These are phyloP conservation scores for Xerophyta viscosa DNA, from an alignment of 106 monocot species.

Conservation along the genomic window DNA sequence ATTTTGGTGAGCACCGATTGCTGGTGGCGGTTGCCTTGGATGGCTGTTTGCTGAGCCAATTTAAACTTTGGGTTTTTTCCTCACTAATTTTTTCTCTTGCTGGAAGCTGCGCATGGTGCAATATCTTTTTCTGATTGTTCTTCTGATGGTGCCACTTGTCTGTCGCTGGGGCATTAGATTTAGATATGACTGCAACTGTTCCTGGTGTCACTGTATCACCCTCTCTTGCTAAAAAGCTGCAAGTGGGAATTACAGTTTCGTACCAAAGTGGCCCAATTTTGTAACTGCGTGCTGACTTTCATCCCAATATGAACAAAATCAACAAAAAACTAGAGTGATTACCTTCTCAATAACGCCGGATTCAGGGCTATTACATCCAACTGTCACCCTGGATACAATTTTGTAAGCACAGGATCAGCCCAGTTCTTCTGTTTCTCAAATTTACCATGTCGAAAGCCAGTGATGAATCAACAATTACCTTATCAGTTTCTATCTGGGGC, in stretches of 20 bases:
- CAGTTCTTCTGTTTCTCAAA: too few species aligned
- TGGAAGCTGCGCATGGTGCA: conserved; percentile 17
- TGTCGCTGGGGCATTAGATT: conserved; percentile 57
- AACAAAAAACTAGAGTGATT: background rate
- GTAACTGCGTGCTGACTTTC: background rate
- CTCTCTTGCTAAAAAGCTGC: conserved; percentile 79
- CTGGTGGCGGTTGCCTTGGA: conserved; percentile 49
- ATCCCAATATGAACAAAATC: too few species aligned
- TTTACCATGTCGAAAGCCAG: too few species aligned
- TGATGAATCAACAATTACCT: conserved; percentile 49
- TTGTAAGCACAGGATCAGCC: too few species aligned
- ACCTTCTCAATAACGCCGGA: conserved; percentile 87
- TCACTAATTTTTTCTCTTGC: conserved; percentile 14
- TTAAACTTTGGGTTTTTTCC: conserved; percentile 31
- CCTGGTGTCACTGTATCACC: conserved; percentile 98
- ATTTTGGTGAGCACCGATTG: conserved; percentile 29
- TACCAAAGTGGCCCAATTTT: background rate
- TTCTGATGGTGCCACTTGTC: conserved; percentile 86
- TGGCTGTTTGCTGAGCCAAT: conserved; percentile 28
- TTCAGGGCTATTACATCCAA: conserved; percentile 86
- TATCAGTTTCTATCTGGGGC: conserved; percentile 97
- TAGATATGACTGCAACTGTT: conserved; percentile 89
- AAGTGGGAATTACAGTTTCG: too few species aligned
- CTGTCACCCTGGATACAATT: too few species aligned
- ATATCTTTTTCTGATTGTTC: conserved; percentile 40